Evolutionary conservation across 345 rosid genomes (phyloP).

Genomic region (Limnanthes douglasii): DNA sequence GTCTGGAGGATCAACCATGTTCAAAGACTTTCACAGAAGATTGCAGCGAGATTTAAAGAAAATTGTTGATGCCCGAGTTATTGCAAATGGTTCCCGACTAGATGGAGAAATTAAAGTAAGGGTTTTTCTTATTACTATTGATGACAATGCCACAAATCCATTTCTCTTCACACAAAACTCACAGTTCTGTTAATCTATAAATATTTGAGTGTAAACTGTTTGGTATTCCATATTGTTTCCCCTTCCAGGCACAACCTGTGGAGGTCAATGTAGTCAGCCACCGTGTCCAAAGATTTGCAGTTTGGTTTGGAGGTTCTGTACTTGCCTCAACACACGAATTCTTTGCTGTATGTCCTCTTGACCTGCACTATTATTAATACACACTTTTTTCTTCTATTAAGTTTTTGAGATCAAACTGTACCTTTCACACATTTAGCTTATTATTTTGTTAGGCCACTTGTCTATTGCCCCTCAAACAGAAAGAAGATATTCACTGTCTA

Average conservation of each 20-base stretch:
- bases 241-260: constrained; percentile 49
- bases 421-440: too few relatives aligned
- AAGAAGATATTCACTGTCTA: too few relatives aligned
- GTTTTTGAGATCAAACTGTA: too few relatives aligned
- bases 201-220: too few relatives aligned
- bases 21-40: constrained; percentile 78
- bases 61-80: constrained; percentile 62
- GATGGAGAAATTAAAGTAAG: constrained; percentile 48
- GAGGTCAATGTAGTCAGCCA: constrained; percentile 77
- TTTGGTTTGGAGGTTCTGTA: constrained; percentile 86
- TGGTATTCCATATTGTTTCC: too few relatives aligned
- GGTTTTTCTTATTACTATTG: background rate
- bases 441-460: too few relatives aligned
- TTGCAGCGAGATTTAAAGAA: constrained; percentile 76
- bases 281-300: constrained; percentile 73
- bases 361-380: too few relatives aligned
- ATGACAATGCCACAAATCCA: too few relatives aligned
- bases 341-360: constrained; percentile 49
- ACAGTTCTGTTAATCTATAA: too few relatives aligned
- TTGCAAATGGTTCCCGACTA: constrained; percentile 46
- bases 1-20: constrained; percentile 84
- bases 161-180: too few relatives aligned
- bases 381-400: too few relatives aligned
- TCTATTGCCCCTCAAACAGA: too few relatives aligned
- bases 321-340: constrained; percentile 80